phyloP scores from a whole-genome alignment of 2,329 filamentous ascomycete genomes.

The Aureobasidium sp. region DNA sequence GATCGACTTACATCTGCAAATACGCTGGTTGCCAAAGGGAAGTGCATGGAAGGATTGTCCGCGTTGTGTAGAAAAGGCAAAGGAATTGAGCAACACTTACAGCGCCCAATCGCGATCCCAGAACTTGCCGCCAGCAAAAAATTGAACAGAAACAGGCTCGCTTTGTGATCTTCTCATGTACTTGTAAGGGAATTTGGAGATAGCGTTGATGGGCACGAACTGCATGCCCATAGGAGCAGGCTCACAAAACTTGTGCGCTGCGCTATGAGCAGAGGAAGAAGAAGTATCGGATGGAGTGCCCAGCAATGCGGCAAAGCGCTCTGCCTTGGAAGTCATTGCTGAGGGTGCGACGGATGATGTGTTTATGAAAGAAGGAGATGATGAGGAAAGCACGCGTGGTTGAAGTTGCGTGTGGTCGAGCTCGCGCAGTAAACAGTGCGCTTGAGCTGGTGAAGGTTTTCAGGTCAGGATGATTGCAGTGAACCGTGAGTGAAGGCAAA shows the following conservation, averaged over 20 bases:
- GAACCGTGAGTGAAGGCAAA: not conserved
- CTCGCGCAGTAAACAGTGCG: not conserved
- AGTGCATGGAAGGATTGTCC: not conserved
- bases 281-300: not conserved
- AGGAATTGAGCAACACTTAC: conserved; percentile 44
- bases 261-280: not conserved
- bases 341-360: not conserved
- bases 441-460: not conserved
- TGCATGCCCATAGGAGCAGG: conserved; percentile 26
- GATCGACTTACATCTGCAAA: not conserved
- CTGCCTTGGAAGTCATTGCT: not conserved
- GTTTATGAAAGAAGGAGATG: not conserved
- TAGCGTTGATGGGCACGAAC: conserved; percentile 38
- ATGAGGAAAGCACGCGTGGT: not conserved
- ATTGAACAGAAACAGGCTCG: conserved; percentile 41
- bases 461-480: not conserved
- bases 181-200: conserved; percentile 52
- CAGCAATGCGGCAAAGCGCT: conserved; percentile 7
- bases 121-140: conserved; percentile 54
- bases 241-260: conserved; percentile 22
- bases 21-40: not conserved
- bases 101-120: conserved; percentile 64
- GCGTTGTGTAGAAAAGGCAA: not conserved
- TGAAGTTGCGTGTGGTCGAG: not conserved
- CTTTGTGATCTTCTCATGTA: conserved; percentile 42